Conservation (phyloP, 2,329 filamentous ascomycete genomes). For the Aspergillus sp. region DNA sequence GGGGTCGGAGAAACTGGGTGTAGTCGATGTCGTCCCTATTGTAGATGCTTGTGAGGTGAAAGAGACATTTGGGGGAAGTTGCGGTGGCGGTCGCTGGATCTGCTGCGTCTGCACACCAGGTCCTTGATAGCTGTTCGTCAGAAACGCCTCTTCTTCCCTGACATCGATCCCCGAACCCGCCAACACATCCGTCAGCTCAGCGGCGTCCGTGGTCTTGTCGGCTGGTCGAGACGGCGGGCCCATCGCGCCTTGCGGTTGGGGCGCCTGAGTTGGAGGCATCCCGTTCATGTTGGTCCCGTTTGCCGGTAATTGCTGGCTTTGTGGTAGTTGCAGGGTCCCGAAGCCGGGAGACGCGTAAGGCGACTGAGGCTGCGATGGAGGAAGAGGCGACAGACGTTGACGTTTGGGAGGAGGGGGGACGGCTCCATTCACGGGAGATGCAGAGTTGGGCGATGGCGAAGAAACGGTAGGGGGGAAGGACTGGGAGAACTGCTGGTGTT, state of each 20-base stretch:
- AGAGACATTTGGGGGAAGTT: conserved; percentile 37
- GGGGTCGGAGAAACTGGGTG: conserved; percentile 43
- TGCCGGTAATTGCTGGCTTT: conserved; percentile 19
- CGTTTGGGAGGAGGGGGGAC: conserved; percentile 65
- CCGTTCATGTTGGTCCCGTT: conserved; percentile 42
- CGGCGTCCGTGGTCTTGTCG: conserved; percentile 43
- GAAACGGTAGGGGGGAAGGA: conserved; percentile 56
- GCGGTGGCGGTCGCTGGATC: conserved; percentile 31
- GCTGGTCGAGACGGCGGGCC: conserved; percentile 53
- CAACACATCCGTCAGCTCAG: conserved; percentile 75
- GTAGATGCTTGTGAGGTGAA: conserved; percentile 34
- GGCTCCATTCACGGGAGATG: conserved; percentile 38
- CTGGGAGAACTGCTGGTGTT: conserved; percentile 45
- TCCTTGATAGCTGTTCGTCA: conserved; percentile 49
- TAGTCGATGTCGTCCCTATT: conserved; percentile 31
- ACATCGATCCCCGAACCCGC: conserved; percentile 80
- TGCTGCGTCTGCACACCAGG: conserved; percentile 30
- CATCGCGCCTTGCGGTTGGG: conserved; percentile 43
- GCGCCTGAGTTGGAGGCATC: conserved; percentile 40
- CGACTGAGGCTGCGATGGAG: conserved; percentile 46
- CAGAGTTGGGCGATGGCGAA: conserved; percentile 51
- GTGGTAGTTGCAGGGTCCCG: conserved; percentile 38
- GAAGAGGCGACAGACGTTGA: conserved; percentile 59
- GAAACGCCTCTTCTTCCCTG: conserved; percentile 72
- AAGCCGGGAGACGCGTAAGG: conserved; percentile 56